Evolutionary conservation across 352 stramenopile genomes (phyloP), one percentile per base, ranked within the genome.

Genomic region (Phytophthora multivora): DNA sequence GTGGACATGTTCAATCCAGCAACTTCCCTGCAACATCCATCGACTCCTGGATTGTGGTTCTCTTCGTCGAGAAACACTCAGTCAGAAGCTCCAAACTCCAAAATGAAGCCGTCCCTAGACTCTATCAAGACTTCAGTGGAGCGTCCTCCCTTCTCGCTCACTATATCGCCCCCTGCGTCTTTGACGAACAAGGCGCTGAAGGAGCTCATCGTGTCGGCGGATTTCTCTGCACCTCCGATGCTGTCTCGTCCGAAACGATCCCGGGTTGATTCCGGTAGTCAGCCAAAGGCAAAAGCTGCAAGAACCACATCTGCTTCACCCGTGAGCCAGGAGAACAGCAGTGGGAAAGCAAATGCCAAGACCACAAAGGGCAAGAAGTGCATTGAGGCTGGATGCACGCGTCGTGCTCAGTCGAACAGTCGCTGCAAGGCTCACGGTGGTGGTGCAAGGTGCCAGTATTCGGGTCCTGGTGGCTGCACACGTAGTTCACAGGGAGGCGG

Each of bases 341-440:
- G 55, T 42, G 41, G 54, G 13, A 60, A 46, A n/a, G 71, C 60
- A 16, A 69, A 59, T 26, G 59, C 21, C 19, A 75, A 64, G 43
- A 49, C 47, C 26, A 46, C 43, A 35, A 94, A 93, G 48, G 83
- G 83, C 50, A 95, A 95, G 58, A 90, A 88, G 45, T 95, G 86
- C 52, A 70, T 88, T 38, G 82, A 90, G 40, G 25, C 54, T 0
- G 73, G 69, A 0, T 95, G 86, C 30, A 84, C 62, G 5, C 68
- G 83, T 7, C 83, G 86, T 15, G 83, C 86, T 7, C 83, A 93
- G 56, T 92, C 83, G n/a, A 94, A 94, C 47, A 89, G 79, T 31
- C 83, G 83, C 12, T 94, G 86, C 76, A 94, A 94, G 33, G 83
- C 83, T 5, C 81, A 92, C 31, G 83, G 83, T 0, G 86, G 86